Base-by-base conservation (phyloP, 192 early-diverging fungal genomes). In the Dimargaris cristalligena region DNA sequence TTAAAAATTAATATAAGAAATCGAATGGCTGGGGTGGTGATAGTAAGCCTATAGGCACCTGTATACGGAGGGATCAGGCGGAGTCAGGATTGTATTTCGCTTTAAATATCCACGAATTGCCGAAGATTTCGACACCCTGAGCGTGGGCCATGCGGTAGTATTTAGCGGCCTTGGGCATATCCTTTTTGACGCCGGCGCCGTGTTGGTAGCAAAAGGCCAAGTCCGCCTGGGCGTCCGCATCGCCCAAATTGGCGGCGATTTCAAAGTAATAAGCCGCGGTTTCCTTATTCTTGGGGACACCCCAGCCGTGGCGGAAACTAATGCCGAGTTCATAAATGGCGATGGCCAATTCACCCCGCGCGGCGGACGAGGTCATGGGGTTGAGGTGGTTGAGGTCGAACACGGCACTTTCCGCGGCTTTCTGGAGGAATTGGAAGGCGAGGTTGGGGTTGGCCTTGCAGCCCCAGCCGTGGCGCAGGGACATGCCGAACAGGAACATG, bases 21-120 rank as follows among this genome's bases (percentile, higher is more conserved):
- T n/a, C n/a, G n/a, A n/a, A n/a, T n/a, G n/a, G n/a, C n/a, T n/a
- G n/a, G n/a, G n/a, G n/a, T n/a, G n/a, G n/a, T n/a, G n/a, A n/a
- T n/a, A n/a, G n/a, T n/a, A n/a, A n/a, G n/a, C n/a, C n/a, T n/a
- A n/a, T n/a, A n/a, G n/a, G n/a, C n/a, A n/a, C n/a, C n/a, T n/a
- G n/a, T n/a, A n/a, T n/a, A n/a, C n/a, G n/a, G n/a, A n/a, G n/a
- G n/a, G n/a, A n/a, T n/a, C n/a, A n/a, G n/a, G n/a, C n/a, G n/a
- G n/a, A n/a, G n/a, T n/a, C n/a, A n/a, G n/a, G n/a, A 47, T 87
- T 82, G 64, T 87, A 89, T 69, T 89, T 89, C 31, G 77, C 74
- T 63, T 89, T 89, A 54, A 74, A 84, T 32, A 89, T 89, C 87
- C 87, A 89, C 44, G 85, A 86, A 60, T 85, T 89, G 28, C 87